A percentile compares a stretch with the other conserved stretches of the same genome.
Conservation (phyloP, 345 rosid genomes). For the Salix koriyanagi region DNA sequence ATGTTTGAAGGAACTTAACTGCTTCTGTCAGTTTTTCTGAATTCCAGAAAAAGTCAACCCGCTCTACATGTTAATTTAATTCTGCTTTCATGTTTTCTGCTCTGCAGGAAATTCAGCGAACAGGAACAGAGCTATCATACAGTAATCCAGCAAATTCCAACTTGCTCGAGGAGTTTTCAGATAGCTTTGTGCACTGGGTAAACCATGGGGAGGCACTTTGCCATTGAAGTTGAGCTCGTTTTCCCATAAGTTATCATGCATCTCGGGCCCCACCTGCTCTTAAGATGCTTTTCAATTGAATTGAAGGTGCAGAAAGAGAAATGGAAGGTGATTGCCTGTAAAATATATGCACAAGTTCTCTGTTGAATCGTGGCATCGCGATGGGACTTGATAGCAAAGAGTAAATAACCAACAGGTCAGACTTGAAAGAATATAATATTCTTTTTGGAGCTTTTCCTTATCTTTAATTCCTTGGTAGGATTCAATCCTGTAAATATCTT, state of each 20-base stretch:
- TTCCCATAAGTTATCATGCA: background rate
- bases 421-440: conserved; percentile 20
- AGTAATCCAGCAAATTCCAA: conserved; percentile 23
- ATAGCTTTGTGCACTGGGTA: conserved; percentile 82
- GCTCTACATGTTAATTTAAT: conserved; percentile 1
- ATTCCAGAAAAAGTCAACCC: background rate
- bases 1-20: background rate
- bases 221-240: conserved; percentile 39
- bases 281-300: conserved; percentile 2
- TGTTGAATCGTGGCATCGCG: background rate
- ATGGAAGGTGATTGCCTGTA: conserved; percentile 3
- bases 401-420: conserved; percentile 40
- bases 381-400: conserved; percentile 28
- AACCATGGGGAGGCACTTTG: conserved; percentile 66
- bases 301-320: background rate
- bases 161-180: conserved; percentile 58
- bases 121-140: conserved; percentile 38
- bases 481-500: conserved; percentile 41
- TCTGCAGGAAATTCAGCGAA: conserved; percentile 54
- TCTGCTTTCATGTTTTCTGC: conserved; percentile 9
- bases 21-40: background rate
- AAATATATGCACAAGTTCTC: conserved; percentile 1
- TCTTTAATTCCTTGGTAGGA: conserved; percentile 15
- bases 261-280: background rate
- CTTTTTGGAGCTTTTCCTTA: conserved; percentile 38